Base-by-base conservation (phyloP, 805 yeast species). In the Blastobotrys chiropterorum region DNA sequence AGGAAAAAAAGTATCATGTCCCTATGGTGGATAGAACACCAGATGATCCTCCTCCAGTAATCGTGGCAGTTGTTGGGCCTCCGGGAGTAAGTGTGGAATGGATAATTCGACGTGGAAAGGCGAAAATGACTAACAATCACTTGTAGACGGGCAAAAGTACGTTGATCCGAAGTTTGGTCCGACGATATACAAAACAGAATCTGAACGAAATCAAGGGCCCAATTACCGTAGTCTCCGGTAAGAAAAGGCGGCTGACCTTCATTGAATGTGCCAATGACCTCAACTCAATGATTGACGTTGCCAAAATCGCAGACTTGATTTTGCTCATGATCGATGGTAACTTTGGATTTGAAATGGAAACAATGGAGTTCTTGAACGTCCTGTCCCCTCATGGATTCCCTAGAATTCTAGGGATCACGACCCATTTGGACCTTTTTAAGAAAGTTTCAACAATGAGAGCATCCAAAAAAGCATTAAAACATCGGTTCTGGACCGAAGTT, bases 331-430 rank as follows among this genome's bases (percentile, higher is more conserved):
- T 94, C 54, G 99, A 94, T 72, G 98, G 99, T 53, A 94, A 94
- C 67, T 94, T 89, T 67, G 99, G 99, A 5, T 82, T 94, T 54
- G 99, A 94, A 73, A 94, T 94, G 99, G 99, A 94, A 70, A 94
- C 99, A 6, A 95, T 94, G 98, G 99, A 94, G 70, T 94, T 94
- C 64, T 75, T 94, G 57, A 95, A 94, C 64, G 80, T 94, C 59
- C 95, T 97, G 2, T 96, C 94, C 62, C 97, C 92, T 65, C 99
- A 94, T 68, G 99, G 99, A 69, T 94, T 94, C 90, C 99, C 99
- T 42, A 80, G 97, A 61, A 95, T 94, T 16, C 74, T 94, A 44
- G 99, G 98, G 58, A 86, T 94, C 7, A 86, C 96, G 4, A 94
- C 99, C 0, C 99, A 94, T 73, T 76, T 95, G 62, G 99, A 94